A percentile compares a stretch with the other conserved stretches of the same genome.
Conservation (phyloP, 2,329 filamentous ascomycete genomes). For the Ramularia collo-cygni region DNA sequence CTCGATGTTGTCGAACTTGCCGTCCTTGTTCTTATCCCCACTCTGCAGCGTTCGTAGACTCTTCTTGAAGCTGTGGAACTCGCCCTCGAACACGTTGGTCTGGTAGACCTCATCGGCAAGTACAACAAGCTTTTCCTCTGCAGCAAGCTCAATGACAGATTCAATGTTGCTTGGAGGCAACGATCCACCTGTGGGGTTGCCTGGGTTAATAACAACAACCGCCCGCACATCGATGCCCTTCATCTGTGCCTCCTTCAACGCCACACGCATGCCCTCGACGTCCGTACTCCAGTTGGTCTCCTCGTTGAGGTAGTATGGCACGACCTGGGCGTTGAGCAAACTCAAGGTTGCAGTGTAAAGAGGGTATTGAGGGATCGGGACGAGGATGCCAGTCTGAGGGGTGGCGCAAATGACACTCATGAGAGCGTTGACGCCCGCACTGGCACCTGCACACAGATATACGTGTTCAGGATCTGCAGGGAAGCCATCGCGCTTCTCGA, state of each 20-base stretch:
- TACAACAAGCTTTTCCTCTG: constrained; percentile 76
- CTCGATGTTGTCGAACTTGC: constrained; percentile 77
- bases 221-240: constrained; percentile 82
- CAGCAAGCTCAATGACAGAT: constrained; percentile 78
- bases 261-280: constrained; percentile 64
- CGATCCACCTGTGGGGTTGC: constrained; percentile 90
- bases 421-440: constrained; percentile 88
- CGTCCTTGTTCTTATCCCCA: constrained; percentile 52
- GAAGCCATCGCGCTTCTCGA: constrained; percentile 83
- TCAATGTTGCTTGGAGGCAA: constrained; percentile 73
- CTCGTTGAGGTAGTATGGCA: constrained; percentile 93
- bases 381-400: constrained; percentile 72
- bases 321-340: constrained; percentile 74
- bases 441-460: constrained; percentile 87
- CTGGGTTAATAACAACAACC: constrained; percentile 96
- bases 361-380: constrained; percentile 96
- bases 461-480: constrained; percentile 72
- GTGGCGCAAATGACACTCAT: constrained; percentile 79
- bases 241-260: constrained; percentile 66
- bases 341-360: constrained; percentile 92
- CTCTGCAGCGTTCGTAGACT: constrained; percentile 75
- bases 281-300: constrained; percentile 81
- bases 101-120: constrained; percentile 98
- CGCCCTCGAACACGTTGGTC: constrained; percentile 91
- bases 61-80: constrained; percentile 95